phyloP scores from a whole-genome alignment of 2,329 filamentous ascomycete species.

The Conoideocrella luteorostrata region DNA sequence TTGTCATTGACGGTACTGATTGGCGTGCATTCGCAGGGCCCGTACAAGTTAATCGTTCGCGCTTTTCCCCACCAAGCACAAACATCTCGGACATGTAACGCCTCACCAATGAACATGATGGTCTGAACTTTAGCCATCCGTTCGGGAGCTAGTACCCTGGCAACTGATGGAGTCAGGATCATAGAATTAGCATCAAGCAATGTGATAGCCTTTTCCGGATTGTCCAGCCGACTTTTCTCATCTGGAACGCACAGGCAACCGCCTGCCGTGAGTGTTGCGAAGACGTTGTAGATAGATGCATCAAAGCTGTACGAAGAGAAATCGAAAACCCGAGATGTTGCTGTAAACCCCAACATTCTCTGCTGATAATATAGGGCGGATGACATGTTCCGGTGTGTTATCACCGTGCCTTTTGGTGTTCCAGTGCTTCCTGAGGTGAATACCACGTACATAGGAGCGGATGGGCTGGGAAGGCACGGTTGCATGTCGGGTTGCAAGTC shows the following conservation, averaged over 20 bases:
- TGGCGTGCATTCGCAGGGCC: slow-evolving; percentile 4
- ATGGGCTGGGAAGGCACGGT: no score
- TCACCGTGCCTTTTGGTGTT: no score
- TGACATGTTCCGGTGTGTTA: no score
- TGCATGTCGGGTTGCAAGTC: no score
- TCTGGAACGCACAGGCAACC: slow-evolving; percentile 10
- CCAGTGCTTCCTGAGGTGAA: no score
- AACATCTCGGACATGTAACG: background rate
- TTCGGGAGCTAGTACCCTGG: background rate
- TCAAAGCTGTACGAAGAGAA: slow-evolving; percentile 12
- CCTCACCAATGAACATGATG: slow-evolving; percentile 2
- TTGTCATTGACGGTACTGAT: slow-evolving; percentile 14
- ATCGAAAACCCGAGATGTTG: slow-evolving; percentile 24
- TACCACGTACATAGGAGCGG: no score
- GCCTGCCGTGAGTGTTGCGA: slow-evolving; percentile 6
- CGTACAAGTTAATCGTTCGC: background rate
- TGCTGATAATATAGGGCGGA: no score
- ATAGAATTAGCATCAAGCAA: background rate
- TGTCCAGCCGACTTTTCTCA: slow-evolving; percentile 3
- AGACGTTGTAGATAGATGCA: slow-evolving; percentile 4
- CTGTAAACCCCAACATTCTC: slow-evolving; percentile 17
- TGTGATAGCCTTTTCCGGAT: background rate
- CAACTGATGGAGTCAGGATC: slow-evolving; percentile 1
- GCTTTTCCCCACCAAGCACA: background rate
- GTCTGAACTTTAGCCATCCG: background rate